Evolutionary conservation across 495 filamentous ascomycete species (phyloP), one percentile per base, ranked within the genome.

Genomic region (Penicillium paxilli): DNA sequence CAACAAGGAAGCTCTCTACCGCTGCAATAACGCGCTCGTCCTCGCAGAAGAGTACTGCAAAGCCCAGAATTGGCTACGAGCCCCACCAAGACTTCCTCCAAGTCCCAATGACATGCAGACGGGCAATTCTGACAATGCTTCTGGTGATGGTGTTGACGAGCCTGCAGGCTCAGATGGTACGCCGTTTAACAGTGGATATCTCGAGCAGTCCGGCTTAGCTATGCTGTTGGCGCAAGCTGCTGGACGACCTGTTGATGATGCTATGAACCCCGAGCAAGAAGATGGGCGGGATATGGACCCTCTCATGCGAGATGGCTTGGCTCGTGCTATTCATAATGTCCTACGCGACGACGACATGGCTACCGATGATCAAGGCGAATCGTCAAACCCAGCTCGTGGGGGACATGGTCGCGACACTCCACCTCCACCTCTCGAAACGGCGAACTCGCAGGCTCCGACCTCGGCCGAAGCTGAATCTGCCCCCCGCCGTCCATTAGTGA

Each of bases 1-100:
- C 23, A 86, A 80, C 12, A 78, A 77, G n/a, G 92, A 97, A 69
- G 90, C 89, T 16, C 70, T 92, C 4, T 96, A 88, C 62, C 84
- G 92, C 21, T 92, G 92, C 66, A 85, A 88, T 51, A 89, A 91
- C 52, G 78, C 80, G 23, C 59, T 69, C 10, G 63, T 66, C 6
- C 65, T 76, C 8, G 87, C 91, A 9, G 66, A 75, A 32, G 88
- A 93, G 57, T 97, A 97, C 61, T 94, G 90, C 67, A 79, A 73
- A 41, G 81, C 80, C 4, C 81, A 87, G 32, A 65, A 49, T 3
- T 72, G 68, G 61, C 52, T 77, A 11, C 67, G 71, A 28, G 55
- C 67, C 5, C 69, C 73, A 20, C 69, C 76, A 11, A 76, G 84
- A 41, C 79, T 87, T 47, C 83, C 84, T 6, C 83, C 93, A 17